phyloP scores from a whole-genome alignment of 179 eudicot species.

The Patellifolia procumbens region DNA sequence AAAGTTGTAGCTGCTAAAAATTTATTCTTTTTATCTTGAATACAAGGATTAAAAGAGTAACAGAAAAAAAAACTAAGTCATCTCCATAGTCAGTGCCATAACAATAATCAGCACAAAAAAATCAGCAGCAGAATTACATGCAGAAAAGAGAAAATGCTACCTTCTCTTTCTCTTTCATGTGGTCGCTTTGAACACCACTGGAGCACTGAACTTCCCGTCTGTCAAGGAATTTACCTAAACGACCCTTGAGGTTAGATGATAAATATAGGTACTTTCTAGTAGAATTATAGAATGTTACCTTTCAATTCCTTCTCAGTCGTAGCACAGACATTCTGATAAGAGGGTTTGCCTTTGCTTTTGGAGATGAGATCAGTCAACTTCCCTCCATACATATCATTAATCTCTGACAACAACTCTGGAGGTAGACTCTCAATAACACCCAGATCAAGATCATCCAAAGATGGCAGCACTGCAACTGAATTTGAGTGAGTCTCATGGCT shows the following conservation, averaged over 20 bases:
- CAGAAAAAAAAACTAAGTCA: not conserved
- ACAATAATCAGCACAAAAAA: not conserved
- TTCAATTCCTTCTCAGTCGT: conserved; percentile 28
- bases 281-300: conserved; percentile 33
- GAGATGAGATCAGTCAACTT: conserved; percentile 56
- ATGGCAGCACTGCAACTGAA: conserved; percentile 48
- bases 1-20: not conserved
- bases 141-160: conserved; percentile 28
- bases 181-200: conserved; percentile 12
- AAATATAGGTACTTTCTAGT: not conserved
- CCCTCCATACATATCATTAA: conserved; percentile 78
- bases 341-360: conserved; percentile 44
- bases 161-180: conserved; percentile 28
- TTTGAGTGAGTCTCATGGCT: conserved; percentile 35
- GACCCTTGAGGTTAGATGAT: conserved; percentile 26
- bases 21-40: not conserved
- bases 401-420: conserved; percentile 74
- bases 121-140: not conserved
- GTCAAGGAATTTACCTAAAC: conserved; percentile 29
- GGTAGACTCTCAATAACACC: conserved; percentile 82
- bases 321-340: conserved; percentile 17
- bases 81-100: not conserved
- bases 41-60: not conserved
- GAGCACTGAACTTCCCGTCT: conserved; percentile 23
- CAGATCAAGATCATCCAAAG: conserved; percentile 79